phyloP scores from a whole-genome alignment of 208 protist genomes.

The Trypanosoma boissoni region DNA sequence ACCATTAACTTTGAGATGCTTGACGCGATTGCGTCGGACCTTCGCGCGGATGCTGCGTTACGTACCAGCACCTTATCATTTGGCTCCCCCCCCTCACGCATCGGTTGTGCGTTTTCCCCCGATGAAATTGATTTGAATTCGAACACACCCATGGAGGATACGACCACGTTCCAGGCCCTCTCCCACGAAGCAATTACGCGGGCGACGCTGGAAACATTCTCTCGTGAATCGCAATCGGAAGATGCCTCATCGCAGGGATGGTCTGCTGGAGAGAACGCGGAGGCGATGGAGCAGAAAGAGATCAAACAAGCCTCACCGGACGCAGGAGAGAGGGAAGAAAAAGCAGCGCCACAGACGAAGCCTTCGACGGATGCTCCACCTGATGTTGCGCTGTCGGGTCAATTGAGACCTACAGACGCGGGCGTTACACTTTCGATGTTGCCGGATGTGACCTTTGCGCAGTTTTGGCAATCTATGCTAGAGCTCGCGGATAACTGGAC shows the following conservation, averaged over 20 bases:
- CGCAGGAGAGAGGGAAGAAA: constrained; percentile 2
- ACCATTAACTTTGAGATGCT: constrained; percentile 70
- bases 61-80: constrained; percentile 39
- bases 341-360: not conserved
- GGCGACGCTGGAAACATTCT: too few relatives aligned
- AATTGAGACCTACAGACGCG: too few relatives aligned
- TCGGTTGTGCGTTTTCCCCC: not conserved
- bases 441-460: constrained; percentile 66
- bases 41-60: constrained; percentile 60
- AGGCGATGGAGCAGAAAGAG: not conserved
- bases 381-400: too few relatives aligned
- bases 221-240: too few relatives aligned
- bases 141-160: too few relatives aligned
- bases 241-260: too few relatives aligned
- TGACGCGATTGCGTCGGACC: constrained; percentile 67
- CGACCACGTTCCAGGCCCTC: too few relatives aligned
- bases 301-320: constrained; percentile 1
- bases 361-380: too few relatives aligned
- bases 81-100: constrained; percentile 36
- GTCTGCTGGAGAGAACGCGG: not conserved
- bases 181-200: too few relatives aligned
- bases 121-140: too few relatives aligned
- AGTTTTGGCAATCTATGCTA: constrained; percentile 87
- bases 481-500: constrained; percentile 90
- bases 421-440: constrained; percentile 24